Evolutionary conservation across 345 rosid genomes (phyloP).

Genomic region (Eucalyptus camaldulensis): DNA sequence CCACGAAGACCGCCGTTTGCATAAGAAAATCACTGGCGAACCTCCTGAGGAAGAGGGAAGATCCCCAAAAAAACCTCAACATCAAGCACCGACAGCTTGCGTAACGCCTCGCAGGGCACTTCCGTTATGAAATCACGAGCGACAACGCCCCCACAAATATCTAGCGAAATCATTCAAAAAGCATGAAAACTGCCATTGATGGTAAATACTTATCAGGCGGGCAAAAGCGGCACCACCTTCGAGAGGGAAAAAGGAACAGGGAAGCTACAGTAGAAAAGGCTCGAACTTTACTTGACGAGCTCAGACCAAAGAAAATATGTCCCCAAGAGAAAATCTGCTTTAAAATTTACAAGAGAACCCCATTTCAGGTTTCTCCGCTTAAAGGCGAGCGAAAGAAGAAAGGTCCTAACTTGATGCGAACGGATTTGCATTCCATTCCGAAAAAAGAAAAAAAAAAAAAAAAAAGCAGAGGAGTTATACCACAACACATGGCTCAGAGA

Average conservation of each 20-base stretch:
- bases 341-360: neutral
- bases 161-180: neutral
- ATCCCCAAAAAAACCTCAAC: neutral
- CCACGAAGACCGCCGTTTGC: neutral
- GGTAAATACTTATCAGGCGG: neutral
- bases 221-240: neutral
- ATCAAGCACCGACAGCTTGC: neutral
- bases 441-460: too few relatives aligned
- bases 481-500: neutral
- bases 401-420: neutral
- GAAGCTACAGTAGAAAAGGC: neutral
- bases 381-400: neutral
- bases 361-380: neutral
- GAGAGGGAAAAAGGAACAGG: neutral
- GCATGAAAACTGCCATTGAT: neutral
- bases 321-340: neutral
- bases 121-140: neutral
- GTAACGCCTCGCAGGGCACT: neutral
- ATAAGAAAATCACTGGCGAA: neutral
- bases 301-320: neutral
- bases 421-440: neutral
- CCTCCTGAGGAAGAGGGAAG: neutral
- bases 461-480: neutral
- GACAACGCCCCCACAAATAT: neutral
- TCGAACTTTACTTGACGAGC: neutral